Conservation (phyloP, 805 yeast genomes). For the Candida broadrunensis region DNA sequence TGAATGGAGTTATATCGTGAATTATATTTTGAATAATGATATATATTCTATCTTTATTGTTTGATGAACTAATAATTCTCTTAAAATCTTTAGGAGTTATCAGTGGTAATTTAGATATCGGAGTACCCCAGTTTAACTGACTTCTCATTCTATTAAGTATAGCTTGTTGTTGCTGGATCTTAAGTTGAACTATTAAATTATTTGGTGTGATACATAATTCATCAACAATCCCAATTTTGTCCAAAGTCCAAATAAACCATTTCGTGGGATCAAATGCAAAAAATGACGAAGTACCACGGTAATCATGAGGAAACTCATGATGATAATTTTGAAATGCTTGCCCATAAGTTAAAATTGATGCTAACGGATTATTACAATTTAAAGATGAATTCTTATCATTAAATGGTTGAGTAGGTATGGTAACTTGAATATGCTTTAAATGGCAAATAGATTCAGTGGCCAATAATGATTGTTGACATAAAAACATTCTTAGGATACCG, state of each 20-base stretch:
- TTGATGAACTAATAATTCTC: constrained; percentile 30
- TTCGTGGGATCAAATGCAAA: constrained; percentile 87
- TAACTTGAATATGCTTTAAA: constrained; percentile 54
- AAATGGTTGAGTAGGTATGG: constrained; percentile 54
- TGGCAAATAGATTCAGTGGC: constrained; percentile 84
- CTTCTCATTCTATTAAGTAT: constrained; percentile 73
- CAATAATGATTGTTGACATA: constrained; percentile 78
- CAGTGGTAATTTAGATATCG: constrained; percentile 81
- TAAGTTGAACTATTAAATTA: constrained; percentile 60
- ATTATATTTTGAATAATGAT: constrained; percentile 88
- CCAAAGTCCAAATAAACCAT: constrained; percentile 57
- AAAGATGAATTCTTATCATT: constrained; percentile 63
- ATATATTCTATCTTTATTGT: constrained; percentile 51
- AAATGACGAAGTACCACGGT: constrained; percentile 68
- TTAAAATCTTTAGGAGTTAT: constrained; percentile 47
- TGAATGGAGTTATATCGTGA: constrained; percentile 89
- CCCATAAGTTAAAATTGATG: constrained; percentile 73
- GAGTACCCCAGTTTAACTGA: constrained; percentile 90
- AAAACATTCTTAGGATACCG: constrained; percentile 67
- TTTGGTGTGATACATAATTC: constrained; percentile 64
- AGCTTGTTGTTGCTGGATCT: constrained; percentile 69
- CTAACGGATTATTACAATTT: constrained; percentile 57
- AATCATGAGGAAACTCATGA: constrained; percentile 93
- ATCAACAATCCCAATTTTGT: constrained; percentile 54
- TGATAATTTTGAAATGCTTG: constrained; percentile 93